Evolutionary conservation across 352 stramenopile species (phyloP), one percentile per base, ranked within the genome.

Genomic region (Plasmopara muralis): DNA sequence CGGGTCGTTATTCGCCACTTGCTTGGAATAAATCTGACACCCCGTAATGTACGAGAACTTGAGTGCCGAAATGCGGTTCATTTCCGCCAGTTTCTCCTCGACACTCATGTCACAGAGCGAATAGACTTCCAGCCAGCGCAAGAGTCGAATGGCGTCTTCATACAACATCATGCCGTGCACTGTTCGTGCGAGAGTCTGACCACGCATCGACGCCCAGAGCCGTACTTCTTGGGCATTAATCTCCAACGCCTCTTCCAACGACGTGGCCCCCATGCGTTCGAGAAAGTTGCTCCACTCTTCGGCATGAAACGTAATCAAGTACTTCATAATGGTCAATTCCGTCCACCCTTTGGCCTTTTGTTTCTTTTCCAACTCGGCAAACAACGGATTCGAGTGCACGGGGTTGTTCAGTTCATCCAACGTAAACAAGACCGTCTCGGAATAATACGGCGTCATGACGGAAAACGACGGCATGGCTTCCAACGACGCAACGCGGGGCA

Each of bases 141-240:
- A 53, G 9, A 95, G 64, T n/a, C 80, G 80, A 31, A 95, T 78
- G 1, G 83, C 81, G 31, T 93, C 81, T 69, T 93, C 83, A 60
- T 95, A 95, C 63, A 93, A 63, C 83, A 93, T 93, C 79, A 95
- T 93, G 14, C 85, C 85, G 45, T 92, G 82, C 0, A 93, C 83
- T 0, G 85, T 93, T 37, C 85, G 74, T n/a, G 81, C 83, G 8
- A 95, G 70, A 8, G 85, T 95, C 59, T 95, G 85, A 5, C 83
- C 83, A 43, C 85, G 77, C 57, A 90, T 71, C 4, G 81, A 92
- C 14, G 85, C 85, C 85, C 85, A 95, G 7, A 93, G 54, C 45
- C 83, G 83, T 15, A 95, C 82, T 49, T 92, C 69, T 43, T 73
- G 86, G 0, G 84, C 70, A 31, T 78, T 75, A 4, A 70, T 66